Percentiles rank a stretch among this genome's conserved stretches.
Conservation (phyloP, 2,329 filamentous ascomycete species). For the Epichloe scottii region DNA sequence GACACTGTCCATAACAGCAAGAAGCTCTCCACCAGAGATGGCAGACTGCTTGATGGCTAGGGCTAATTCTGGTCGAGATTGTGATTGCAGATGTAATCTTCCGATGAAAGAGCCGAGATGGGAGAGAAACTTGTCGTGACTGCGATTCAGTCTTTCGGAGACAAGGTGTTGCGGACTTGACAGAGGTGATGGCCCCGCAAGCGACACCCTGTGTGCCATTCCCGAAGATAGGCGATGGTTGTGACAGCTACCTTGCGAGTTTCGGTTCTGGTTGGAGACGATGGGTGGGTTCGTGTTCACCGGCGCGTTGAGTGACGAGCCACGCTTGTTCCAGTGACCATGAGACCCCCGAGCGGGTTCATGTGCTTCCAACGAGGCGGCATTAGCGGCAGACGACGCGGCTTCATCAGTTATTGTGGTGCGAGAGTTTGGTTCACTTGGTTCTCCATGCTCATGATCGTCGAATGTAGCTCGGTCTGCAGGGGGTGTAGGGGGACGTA, state of each 20-base stretch:
- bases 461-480: constrained; percentile 42
- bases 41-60: constrained; percentile 75
- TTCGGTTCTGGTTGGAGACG: constrained; percentile 18
- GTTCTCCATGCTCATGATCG: constrained; percentile 18
- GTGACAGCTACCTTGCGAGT: constrained; percentile 24
- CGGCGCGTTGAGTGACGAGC: constrained; percentile 32
- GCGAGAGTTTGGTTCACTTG: constrained; percentile 29
- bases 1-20: constrained; percentile 71
- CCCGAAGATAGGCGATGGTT: constrained; percentile 38
- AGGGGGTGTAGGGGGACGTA: constrained; percentile 51
- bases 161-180: constrained; percentile 60
- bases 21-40: constrained; percentile 64
- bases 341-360: constrained; percentile 24
- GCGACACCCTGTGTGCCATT: constrained; percentile 63
- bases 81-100: constrained; percentile 77
- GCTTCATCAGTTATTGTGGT: constrained; percentile 18
- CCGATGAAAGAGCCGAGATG: constrained; percentile 91
- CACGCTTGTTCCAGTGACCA: constrained; percentile 29
- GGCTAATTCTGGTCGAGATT: constrained; percentile 73
- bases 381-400: constrained; percentile 14
- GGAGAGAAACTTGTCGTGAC: constrained; percentile 80
- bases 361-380: constrained; percentile 21
- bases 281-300: constrained; percentile 15
- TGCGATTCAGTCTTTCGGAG: constrained; percentile 66
- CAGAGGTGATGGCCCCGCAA: constrained; percentile 53